Conservation (phyloP, 768 basidiomycete species). For the Tulasnella sp. region DNA sequence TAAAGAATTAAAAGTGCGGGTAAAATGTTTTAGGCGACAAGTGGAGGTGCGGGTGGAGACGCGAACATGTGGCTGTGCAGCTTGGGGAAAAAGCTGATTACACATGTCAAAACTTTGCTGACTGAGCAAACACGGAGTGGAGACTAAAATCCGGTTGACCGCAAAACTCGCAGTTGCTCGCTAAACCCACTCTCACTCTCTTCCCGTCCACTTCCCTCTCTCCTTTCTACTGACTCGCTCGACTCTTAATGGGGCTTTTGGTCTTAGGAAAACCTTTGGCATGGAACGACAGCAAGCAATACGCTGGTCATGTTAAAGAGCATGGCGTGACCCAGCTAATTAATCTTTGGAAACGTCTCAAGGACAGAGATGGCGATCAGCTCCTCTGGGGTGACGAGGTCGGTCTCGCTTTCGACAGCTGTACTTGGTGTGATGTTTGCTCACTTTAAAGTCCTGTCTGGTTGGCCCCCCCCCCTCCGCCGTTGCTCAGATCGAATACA, state of each 20-base stretch:
- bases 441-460: too few relatives aligned
- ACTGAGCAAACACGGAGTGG: neutral
- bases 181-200: neutral
- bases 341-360: constrained; percentile 84
- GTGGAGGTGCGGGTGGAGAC: neutral
- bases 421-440: neutral
- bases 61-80: neutral
- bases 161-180: neutral
- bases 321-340: constrained; percentile 96
- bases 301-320: constrained; percentile 77
- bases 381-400: constrained; percentile 99
- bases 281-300: constrained; percentile 82
- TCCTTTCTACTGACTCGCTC: neutral
- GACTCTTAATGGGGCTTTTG: constrained; percentile 77
- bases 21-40: neutral
- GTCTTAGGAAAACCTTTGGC: constrained; percentile 84
- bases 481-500: constrained; percentile 73
- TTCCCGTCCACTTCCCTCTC: neutral
- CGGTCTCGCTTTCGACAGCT: constrained; percentile 15
- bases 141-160: neutral
- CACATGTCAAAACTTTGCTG: neutral
- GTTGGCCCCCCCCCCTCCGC: constrained; percentile 3
- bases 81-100: neutral
- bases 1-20: neutral
- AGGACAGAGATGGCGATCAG: constrained; percentile 82